phyloP scores from a whole-genome alignment of 441 rosid genomes.

The Pelargonium fulgidum region DNA sequence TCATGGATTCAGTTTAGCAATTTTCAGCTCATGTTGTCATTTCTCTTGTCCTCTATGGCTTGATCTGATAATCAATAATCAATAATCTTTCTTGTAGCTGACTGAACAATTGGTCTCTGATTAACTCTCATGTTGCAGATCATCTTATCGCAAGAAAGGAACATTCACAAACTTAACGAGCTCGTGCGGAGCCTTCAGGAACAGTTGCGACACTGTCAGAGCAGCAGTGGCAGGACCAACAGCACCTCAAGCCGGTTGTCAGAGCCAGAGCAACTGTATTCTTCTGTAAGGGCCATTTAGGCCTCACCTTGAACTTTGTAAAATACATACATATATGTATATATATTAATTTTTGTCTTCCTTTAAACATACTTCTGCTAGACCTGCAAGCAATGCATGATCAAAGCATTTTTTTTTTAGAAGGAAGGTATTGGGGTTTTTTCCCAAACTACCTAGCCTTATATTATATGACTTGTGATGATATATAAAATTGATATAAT shows the following conservation, averaged over 20 bases:
- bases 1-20: too few species aligned
- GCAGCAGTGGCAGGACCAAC: constrained; percentile 32
- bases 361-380: too few species aligned
- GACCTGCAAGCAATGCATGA: too few species aligned
- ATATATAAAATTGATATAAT: too few species aligned
- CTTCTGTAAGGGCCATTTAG: neutral
- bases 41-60: too few species aligned
- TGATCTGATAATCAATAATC: too few species aligned
- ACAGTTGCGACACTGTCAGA: constrained; percentile 52
- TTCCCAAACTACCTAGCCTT: too few species aligned
- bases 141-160: constrained; percentile 65
- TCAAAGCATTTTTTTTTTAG: too few species aligned
- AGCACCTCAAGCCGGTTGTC: constrained; percentile 28
- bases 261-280: constrained; percentile 19
- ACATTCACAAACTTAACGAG: constrained; percentile 62
- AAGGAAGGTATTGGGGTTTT: too few species aligned
- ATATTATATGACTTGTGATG: too few species aligned
- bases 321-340: neutral
- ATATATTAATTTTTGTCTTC: too few species aligned
- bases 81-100: neutral
- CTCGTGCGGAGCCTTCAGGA: constrained; percentile 52
- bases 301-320: neutral
- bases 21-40: too few species aligned
- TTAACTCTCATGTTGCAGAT: constrained; percentile 34
- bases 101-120: neutral